A percentile compares a stretch with the other conserved stretches of the same genome.
Conservation (phyloP, 1,284 basidiomycete species). For the Microbotryomycetes sp. region DNA sequence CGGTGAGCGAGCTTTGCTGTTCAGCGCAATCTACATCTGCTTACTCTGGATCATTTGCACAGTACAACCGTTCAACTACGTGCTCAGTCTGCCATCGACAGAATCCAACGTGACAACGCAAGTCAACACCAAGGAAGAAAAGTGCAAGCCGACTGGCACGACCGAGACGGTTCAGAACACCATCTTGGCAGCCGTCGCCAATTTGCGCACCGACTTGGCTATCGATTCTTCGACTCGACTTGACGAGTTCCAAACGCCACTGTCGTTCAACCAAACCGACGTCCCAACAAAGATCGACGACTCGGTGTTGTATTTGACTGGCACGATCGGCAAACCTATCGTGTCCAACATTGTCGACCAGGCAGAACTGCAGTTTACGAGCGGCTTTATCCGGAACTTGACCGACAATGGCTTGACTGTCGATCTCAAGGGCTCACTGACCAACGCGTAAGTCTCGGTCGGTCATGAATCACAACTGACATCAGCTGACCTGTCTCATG, state of each 20-base stretch:
- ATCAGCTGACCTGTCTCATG: too few relatives aligned
- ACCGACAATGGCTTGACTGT: constrained; percentile 51
- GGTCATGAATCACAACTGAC: background rate
- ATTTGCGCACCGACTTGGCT: constrained; percentile 52
- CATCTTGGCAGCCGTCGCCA: constrained; percentile 55
- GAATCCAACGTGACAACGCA: constrained; percentile 32
- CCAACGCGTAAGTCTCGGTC: constrained; percentile 44
- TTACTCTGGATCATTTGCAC: constrained; percentile 42
- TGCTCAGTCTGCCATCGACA: constrained; percentile 35
- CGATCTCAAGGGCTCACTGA: constrained; percentile 36
- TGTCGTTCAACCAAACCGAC: constrained; percentile 53
- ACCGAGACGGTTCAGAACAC: constrained; percentile 51
- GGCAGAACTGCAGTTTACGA: constrained; percentile 52
- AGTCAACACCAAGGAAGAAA: constrained; percentile 34
- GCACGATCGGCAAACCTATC: constrained; percentile 53
- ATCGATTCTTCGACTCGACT: constrained; percentile 36
- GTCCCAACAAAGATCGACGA: constrained; percentile 60
- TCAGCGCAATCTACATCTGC: background rate
- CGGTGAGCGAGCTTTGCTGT: constrained; percentile 49
- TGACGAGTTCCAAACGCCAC: constrained; percentile 47
- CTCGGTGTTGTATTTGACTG: constrained; percentile 60
- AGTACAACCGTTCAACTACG: constrained; percentile 35
- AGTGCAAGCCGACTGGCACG: constrained; percentile 7
- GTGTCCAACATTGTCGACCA: constrained; percentile 60
- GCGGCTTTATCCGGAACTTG: constrained; percentile 58